phyloP scores from a whole-genome alignment of 164 flowering plant genomes.

The Amborella trichopoda region DNA sequence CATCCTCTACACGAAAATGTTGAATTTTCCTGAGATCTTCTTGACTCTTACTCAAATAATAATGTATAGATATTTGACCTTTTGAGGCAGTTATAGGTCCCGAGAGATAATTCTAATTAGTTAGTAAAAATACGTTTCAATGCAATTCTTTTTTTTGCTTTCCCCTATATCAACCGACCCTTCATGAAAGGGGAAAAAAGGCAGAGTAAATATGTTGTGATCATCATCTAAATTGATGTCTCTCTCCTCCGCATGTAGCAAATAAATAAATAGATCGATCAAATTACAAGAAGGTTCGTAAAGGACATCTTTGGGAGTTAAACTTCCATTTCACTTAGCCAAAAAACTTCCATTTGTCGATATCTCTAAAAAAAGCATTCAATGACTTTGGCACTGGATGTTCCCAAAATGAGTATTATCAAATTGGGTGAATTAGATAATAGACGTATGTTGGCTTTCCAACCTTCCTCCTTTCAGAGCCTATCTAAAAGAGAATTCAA shows the following conservation, averaged over 20 bases:
- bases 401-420: too few relatives aligned
- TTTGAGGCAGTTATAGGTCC: slow-evolving; percentile 3
- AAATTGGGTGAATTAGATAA: too few relatives aligned
- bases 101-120: not conserved
- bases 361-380: too few relatives aligned
- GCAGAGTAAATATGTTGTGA: not conserved
- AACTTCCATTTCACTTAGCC: too few relatives aligned
- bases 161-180: not conserved
- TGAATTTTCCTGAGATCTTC: slow-evolving; percentile 1
- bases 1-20: not conserved
- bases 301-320: not conserved
- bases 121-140: slow-evolving; percentile 1
- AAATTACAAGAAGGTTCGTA: not conserved
- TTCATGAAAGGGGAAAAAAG: not conserved
- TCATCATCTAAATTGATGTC: not conserved
- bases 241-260: not conserved
- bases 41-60: not conserved
- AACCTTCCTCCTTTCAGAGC: too few relatives aligned
- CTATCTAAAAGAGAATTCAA: too few relatives aligned
- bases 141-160: not conserved
- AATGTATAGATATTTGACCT: not conserved
- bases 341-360: too few relatives aligned
- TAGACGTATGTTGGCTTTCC: too few relatives aligned
- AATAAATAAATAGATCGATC: slow-evolving; percentile 1
- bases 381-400: too few relatives aligned